phyloP scores from a whole-genome alignment of 2,329 filamentous ascomycete genomes.

The Sordariomycetes sp. region DNA sequence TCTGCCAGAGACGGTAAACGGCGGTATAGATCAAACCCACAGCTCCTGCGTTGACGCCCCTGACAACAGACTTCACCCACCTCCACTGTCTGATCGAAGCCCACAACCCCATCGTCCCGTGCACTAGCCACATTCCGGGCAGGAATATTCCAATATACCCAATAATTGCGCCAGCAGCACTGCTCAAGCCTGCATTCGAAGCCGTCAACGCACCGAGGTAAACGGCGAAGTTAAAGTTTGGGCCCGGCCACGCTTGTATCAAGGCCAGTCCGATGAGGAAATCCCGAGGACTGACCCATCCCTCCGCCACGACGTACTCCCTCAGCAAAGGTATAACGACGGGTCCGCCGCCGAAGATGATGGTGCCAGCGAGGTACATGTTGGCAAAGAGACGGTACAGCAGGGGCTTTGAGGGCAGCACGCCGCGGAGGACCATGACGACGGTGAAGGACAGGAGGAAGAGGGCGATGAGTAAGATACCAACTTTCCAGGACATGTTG shows the following conservation, averaged over 20 bases:
- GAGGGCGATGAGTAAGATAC: slow-evolving; percentile 26
- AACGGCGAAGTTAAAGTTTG: slow-evolving; percentile 40
- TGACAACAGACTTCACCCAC: slow-evolving; percentile 25
- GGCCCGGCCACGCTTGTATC: slow-evolving; percentile 56
- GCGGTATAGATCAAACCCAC: slow-evolving; percentile 52
- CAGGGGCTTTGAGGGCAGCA: slow-evolving; percentile 27
- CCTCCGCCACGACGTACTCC: slow-evolving; percentile 54
- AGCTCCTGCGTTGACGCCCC: slow-evolving; percentile 47
- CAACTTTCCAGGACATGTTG: slow-evolving; percentile 34
- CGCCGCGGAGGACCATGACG: slow-evolving; percentile 42
- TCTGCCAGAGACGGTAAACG: slow-evolving; percentile 50
- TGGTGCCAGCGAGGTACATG: slow-evolving; percentile 64
- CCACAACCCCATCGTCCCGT: slow-evolving; percentile 44
- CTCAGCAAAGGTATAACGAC: slow-evolving; percentile 56
- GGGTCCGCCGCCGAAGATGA: slow-evolving; percentile 56
- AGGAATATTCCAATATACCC: slow-evolving; percentile 39
- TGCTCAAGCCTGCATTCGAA: slow-evolving; percentile 20
- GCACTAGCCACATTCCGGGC: slow-evolving; percentile 34
- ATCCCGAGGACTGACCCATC: slow-evolving; percentile 62
- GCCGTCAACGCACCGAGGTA: slow-evolving; percentile 43
- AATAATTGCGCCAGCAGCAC: slow-evolving; percentile 32
- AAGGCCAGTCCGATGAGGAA: slow-evolving; percentile 66
- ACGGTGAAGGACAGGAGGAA: slow-evolving; percentile 50
- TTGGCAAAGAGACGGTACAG: slow-evolving; percentile 58
- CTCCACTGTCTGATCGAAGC: slow-evolving; percentile 29